Evolutionary conservation across 2,329 filamentous ascomycete species (phyloP).

Genomic region (Zymoseptoria crescenta): DNA sequence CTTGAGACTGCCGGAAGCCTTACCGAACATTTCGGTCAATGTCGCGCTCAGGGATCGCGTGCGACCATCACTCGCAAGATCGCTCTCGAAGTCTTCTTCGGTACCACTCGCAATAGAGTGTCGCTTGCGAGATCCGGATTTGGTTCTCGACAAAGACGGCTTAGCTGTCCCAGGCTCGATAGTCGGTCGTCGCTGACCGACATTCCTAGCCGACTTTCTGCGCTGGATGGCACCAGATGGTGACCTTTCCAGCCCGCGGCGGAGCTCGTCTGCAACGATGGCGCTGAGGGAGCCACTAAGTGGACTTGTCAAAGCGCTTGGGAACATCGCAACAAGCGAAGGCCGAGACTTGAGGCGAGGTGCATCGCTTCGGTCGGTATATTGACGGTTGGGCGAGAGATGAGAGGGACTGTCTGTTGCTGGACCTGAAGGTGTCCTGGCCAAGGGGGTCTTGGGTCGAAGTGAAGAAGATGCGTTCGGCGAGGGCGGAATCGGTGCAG

Average conservation of each 20-base stretch:
- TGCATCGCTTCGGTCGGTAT: slow-evolving; percentile 29
- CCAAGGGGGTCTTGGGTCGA: slow-evolving; percentile 21
- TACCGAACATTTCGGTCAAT: slow-evolving; percentile 21
- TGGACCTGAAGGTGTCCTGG: slow-evolving; percentile 15
- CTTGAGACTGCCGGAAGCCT: slow-evolving; percentile 3
- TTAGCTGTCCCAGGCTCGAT: slow-evolving; percentile 3
- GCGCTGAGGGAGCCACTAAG: slow-evolving; percentile 54
- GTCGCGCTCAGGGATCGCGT: slow-evolving; percentile 22
- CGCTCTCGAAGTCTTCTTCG: slow-evolving; percentile 18
- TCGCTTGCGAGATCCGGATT: slow-evolving; percentile 11
- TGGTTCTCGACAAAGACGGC: background rate
- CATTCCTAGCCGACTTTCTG: slow-evolving; percentile 7
- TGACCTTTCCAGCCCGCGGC: slow-evolving; percentile 42
- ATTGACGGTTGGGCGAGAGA: slow-evolving; percentile 6
- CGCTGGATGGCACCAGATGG: slow-evolving; percentile 11
- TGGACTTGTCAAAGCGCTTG: slow-evolving; percentile 53
- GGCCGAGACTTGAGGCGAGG: slow-evolving; percentile 37
- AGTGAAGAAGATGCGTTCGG: slow-evolving; percentile 9
- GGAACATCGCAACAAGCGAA: slow-evolving; percentile 48
- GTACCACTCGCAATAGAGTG: slow-evolving; percentile 22
- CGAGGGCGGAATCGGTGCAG: slow-evolving; percentile 24
- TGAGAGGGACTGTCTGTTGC: slow-evolving; percentile 7
- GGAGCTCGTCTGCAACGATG: slow-evolving; percentile 57
- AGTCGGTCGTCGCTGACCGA: slow-evolving; percentile 5
- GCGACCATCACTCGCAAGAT: slow-evolving; percentile 12